These are phyloP conservation scores for Leucocoprinus leucothites DNA, from an alignment of 768 basidiomycete species.

Conservation along the genomic window DNA sequence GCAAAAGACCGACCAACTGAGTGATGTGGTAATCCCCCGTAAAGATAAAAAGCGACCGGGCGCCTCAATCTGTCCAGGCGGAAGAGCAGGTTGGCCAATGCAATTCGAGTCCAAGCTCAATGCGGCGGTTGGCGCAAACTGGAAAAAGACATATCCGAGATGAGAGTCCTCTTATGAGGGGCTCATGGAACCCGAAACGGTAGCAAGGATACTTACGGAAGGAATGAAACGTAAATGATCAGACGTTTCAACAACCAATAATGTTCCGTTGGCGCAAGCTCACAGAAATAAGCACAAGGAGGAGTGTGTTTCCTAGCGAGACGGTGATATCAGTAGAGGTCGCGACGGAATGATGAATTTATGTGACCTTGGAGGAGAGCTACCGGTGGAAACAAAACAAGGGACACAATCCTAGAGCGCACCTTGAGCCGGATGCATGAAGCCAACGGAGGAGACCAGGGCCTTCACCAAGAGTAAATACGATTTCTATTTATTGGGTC, in stretches of 20 bases:
- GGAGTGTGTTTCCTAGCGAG: constrained; percentile 5
- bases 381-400: not conserved
- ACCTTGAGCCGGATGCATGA: not conserved
- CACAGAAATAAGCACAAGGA: not conserved
- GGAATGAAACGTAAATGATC: not conserved
- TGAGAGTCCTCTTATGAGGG: not conserved
- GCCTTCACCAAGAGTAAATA: not conserved
- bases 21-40: not conserved
- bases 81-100: too few species aligned
- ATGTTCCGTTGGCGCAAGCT: not conserved
- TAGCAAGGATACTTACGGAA: not conserved
- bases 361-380: not conserved
- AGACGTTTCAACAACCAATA: constrained; percentile 4
- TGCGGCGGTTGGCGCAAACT: constrained; percentile 2
- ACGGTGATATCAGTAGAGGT: constrained; percentile 2
- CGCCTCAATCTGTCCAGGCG: too few species aligned
- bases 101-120: not conserved
- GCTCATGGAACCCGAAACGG: not conserved
- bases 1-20: constrained; percentile 1
- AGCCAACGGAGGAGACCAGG: constrained; percentile 2
- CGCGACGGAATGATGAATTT: not conserved
- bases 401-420: not conserved
- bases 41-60: too few species aligned
- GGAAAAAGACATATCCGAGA: not conserved
- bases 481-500: constrained; percentile 6